These are phyloP conservation scores for Dalbergia cultrata DNA, from an alignment of 306 rosid species.

Conservation along the genomic window DNA sequence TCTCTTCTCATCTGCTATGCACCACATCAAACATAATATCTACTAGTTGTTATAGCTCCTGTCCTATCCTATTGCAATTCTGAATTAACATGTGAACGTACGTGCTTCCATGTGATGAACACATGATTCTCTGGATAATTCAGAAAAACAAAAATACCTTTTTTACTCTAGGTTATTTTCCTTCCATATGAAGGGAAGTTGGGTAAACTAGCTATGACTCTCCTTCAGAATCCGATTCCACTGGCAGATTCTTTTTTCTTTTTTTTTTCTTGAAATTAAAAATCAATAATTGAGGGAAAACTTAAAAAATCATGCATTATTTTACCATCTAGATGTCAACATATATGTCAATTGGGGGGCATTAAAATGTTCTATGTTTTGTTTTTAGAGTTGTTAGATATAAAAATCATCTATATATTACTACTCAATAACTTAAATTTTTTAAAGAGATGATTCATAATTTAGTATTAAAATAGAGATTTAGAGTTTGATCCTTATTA, in stretches of 20 bases:
- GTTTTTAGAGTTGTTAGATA: too few relatives aligned
- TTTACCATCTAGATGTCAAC: neutral
- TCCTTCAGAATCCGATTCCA: neutral
- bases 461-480: too few relatives aligned
- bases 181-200: neutral
- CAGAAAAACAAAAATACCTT: neutral
- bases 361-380: neutral
- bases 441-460: too few relatives aligned
- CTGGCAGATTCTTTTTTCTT: neutral
- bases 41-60: neutral
- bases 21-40: neutral
- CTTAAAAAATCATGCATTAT: neutral
- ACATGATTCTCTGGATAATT: neutral
- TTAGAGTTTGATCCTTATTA: neutral
- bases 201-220: too few relatives aligned
- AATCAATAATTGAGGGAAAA: neutral
- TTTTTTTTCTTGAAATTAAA: too few relatives aligned
- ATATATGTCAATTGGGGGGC: neutral
- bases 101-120: neutral
- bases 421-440: too few relatives aligned
- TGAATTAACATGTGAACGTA: neutral
- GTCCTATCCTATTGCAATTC: neutral
- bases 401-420: too few relatives aligned
- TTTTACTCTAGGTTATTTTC: neutral
- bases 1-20: neutral